Base-by-base conservation (phyloP, 768 basidiomycete species). In the Tricholoma bakamatsutake region DNA sequence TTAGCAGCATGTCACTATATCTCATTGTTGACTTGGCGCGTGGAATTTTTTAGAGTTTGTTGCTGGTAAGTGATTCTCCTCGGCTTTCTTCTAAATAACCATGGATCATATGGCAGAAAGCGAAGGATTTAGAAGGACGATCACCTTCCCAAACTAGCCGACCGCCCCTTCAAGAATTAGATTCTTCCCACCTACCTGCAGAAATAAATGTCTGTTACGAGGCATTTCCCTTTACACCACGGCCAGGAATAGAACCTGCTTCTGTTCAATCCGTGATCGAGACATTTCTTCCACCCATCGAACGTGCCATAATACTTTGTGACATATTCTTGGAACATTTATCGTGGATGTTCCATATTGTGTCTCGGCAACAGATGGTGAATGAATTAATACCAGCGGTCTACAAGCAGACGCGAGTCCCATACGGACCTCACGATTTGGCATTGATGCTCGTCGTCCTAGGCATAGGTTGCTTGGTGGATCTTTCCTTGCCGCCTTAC, bases 271-370 rank as follows among this genome's bases (percentile, higher is more conserved):
- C 62, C 13, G 67, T 68, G 61, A 80, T 81, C 53, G 75, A 79
- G 63, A 66, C 70, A 1, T 77, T 75, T 59, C 69, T 82, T 10
- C 80, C 80, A 1, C 62, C 76, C 5, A 59, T 75, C 7, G 68
- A 74, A 50, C 72, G 73, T 33, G 75, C 79, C 10, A 71, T 73
- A 15, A 55, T 62, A 6, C 63, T 81, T 33, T 79, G 76, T 60
- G 76, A 80, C 37, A 77, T 72, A 1, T 80, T 80, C 58, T 57
- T 79, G 27, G 73, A 80, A 56, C 74, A 79, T 56, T 66, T 77
- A 34, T 76, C 78, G 12, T 80, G 79, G 79, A 77, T 78, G 73
- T 76, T 77, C 57, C 71, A 70, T 50, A 73, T 80, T 54, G 75
- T 80, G 27, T 75, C 77, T 49, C 75, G 77, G 9, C 73, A 73